Conservation (phyloP, 1,139 yeast species). For the Taphrina confusa region DNA sequence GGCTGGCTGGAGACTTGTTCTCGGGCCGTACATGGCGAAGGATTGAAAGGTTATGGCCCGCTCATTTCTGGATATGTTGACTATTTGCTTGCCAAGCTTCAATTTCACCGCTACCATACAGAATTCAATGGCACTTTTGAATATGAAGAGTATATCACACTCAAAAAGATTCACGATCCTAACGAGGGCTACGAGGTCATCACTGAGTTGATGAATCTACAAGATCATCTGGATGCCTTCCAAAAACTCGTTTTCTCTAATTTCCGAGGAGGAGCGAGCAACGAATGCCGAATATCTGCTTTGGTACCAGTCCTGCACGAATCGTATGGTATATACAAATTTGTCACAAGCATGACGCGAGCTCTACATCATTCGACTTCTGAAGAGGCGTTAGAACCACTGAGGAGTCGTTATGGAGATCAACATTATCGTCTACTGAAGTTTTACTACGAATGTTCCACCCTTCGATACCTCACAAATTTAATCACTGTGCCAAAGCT, state of each 20-base stretch:
- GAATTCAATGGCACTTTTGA: slow-evolving; percentile 95
- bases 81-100: slow-evolving; percentile 69
- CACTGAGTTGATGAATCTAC: slow-evolving; percentile 79
- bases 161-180: slow-evolving; percentile 86
- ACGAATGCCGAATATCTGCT: slow-evolving; percentile 83
- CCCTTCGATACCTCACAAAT: slow-evolving; percentile 77
- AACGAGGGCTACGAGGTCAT: slow-evolving; percentile 89
- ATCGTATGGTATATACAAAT: slow-evolving; percentile 88
- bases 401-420: slow-evolving; percentile 69
- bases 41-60: slow-evolving; percentile 59
- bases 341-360: slow-evolving; percentile 84
- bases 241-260: slow-evolving; percentile 77
- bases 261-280: slow-evolving; percentile 62
- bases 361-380: slow-evolving; percentile 72
- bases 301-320: slow-evolving; percentile 92
- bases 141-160: slow-evolving; percentile 88
- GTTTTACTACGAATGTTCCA: slow-evolving; percentile 87
- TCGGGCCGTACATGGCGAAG: slow-evolving; percentile 46
- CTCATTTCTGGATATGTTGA: slow-evolving; percentile 76
- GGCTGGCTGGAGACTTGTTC: slow-evolving; percentile 62
- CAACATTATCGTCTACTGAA: slow-evolving; percentile 80
- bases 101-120: slow-evolving; percentile 79
- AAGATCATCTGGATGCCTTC: slow-evolving; percentile 79
- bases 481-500: slow-evolving; percentile 84
- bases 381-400: slow-evolving; percentile 74